Percentiles rank a stretch among this genome's conserved stretches.
Conservation (phyloP, 768 basidiomycete genomes). For the Tulasnella sp. region DNA sequence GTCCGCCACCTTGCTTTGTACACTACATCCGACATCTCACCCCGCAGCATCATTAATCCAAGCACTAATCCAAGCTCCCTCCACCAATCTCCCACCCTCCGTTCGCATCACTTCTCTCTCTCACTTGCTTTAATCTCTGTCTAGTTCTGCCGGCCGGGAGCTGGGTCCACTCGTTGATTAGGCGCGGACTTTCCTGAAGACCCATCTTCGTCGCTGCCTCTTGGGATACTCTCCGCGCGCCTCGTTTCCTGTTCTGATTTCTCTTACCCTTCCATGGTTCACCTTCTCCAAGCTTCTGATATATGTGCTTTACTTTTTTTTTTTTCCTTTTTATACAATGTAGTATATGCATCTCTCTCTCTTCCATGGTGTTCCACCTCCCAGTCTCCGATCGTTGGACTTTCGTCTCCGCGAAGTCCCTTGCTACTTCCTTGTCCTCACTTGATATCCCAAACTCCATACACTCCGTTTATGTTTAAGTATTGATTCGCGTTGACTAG, state of each 20-base stretch:
- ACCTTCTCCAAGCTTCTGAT: background rate
- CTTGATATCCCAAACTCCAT: background rate
- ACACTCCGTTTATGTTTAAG: constrained; percentile 1
- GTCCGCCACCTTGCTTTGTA: background rate
- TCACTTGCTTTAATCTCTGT: background rate
- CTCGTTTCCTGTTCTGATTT: background rate
- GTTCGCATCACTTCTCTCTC: background rate
- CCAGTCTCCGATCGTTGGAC: background rate
- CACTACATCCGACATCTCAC: constrained; percentile 5
- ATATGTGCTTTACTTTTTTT: background rate
- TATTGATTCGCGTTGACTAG: constrained; percentile 2
- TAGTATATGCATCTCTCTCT: constrained; percentile 4
- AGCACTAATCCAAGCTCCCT: background rate
- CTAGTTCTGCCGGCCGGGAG: background rate
- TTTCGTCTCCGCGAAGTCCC: background rate
- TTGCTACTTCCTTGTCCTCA: background rate
- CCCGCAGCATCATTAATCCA: background rate
- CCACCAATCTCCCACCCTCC: background rate
- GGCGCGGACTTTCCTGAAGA: background rate
- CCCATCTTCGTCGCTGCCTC: background rate
- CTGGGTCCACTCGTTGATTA: background rate
- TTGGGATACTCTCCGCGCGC: background rate
- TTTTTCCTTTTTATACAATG: background rate
- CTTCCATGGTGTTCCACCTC: background rate
- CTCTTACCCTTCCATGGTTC: background rate